These are phyloP conservation scores for Eimeria falciformis DNA, from an alignment of 169 alveolate genomes.

Conservation along the genomic window DNA sequence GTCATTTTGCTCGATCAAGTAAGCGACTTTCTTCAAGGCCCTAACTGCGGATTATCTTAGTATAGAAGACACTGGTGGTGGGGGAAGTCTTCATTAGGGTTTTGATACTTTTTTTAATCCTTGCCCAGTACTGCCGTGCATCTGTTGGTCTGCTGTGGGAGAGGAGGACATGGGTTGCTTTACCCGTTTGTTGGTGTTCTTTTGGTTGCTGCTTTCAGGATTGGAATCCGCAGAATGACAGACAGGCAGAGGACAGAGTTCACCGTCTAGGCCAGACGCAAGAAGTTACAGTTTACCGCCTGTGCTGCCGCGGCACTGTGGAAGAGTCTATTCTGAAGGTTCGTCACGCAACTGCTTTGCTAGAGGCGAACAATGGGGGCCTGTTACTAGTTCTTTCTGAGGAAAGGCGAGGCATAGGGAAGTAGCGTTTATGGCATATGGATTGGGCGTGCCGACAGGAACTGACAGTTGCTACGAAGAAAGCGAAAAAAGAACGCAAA, in stretches of 20 bases:
- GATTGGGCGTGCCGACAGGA: too few relatives aligned
- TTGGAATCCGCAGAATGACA: constrained; percentile 95
- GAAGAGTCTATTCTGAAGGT: constrained; percentile 92
- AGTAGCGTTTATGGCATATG: too few relatives aligned
- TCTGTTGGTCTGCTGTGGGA: too few relatives aligned
- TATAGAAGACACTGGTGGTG: too few relatives aligned
- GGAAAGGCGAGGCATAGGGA: too few relatives aligned
- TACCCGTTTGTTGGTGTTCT: not conserved
- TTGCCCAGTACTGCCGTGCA: too few relatives aligned
- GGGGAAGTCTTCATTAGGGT: too few relatives aligned
- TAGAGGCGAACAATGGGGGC: not conserved
- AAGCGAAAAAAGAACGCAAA: too few relatives aligned
- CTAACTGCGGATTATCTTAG: not conserved
- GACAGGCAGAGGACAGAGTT: constrained; percentile 96
- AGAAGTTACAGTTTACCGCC: constrained; percentile 93
- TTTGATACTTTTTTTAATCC: too few relatives aligned
- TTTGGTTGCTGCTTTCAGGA: constrained; percentile 82
- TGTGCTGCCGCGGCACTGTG: constrained; percentile 91
- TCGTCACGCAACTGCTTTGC: not conserved
- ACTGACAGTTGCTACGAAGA: too few relatives aligned
- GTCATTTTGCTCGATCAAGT: constrained; percentile 96
- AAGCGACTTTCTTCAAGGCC: not conserved
- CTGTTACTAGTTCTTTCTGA: too few relatives aligned
- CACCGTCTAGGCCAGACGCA: constrained; percentile 95
- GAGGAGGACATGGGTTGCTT: not conserved